Percentiles rank a stretch among this genome's conserved stretches.
Conservation (phyloP, 2,329 filamentous ascomycete genomes). For the Ophiostoma sp. region DNA sequence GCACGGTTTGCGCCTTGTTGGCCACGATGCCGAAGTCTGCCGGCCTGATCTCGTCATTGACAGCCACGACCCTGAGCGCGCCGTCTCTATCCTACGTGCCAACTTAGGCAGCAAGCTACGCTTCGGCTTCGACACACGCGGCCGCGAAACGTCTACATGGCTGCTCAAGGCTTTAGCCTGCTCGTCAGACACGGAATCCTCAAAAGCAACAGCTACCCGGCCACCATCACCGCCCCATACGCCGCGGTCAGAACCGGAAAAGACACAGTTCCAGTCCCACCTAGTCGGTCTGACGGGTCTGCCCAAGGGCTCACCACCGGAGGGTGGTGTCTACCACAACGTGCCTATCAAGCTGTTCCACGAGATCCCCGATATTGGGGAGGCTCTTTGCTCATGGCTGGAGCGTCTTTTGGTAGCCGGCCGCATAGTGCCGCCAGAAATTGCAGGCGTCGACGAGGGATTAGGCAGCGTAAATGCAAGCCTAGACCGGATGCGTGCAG, state of each 20-base stretch:
- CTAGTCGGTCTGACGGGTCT: constrained; percentile 63
- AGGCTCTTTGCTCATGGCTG: constrained; percentile 59
- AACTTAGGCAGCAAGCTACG: constrained; percentile 51
- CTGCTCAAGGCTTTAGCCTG: constrained; percentile 48
- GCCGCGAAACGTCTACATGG: constrained; percentile 55
- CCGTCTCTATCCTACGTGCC: constrained; percentile 56
- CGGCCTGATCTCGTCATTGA: constrained; percentile 62
- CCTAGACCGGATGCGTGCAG: constrained; percentile 59
- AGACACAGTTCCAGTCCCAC: constrained; percentile 40
- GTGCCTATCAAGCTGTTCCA: constrained; percentile 75
- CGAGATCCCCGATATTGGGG: constrained; percentile 57
- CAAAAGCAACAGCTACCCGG: constrained; percentile 26
- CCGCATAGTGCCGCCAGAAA: constrained; percentile 54
- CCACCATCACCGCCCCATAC: constrained; percentile 39
- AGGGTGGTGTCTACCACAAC: constrained; percentile 52
- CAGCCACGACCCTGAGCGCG: constrained; percentile 59
- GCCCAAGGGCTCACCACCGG: constrained; percentile 49
- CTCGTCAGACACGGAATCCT: not conserved
- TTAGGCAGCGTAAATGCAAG: constrained; percentile 62
- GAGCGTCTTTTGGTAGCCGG: constrained; percentile 56
- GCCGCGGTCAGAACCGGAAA: not conserved
- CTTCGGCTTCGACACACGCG: constrained; percentile 64
- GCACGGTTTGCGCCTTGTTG: constrained; percentile 55
- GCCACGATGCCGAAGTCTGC: constrained; percentile 34
- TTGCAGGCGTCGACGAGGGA: constrained; percentile 59